Evolutionary conservation across 2,329 filamentous ascomycete genomes (phyloP).

Genomic region (Venturia asperata): DNA sequence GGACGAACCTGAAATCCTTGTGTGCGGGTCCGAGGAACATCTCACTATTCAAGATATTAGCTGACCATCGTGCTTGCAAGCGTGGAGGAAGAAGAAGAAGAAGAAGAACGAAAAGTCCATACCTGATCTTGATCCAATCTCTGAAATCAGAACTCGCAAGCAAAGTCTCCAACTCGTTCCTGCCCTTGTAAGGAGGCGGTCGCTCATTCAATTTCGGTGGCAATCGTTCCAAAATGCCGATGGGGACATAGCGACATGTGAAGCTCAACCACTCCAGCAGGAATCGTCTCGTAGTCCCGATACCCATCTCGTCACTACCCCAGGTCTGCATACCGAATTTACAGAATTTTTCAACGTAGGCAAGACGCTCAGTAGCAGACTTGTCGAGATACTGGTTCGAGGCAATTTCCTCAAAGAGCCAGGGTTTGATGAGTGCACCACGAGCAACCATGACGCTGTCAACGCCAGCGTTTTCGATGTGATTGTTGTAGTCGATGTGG

Average conservation of each 20-base stretch:
- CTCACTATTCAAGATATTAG: constrained; percentile 52
- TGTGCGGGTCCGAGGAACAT: constrained; percentile 95
- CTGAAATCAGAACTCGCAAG: constrained; percentile 85
- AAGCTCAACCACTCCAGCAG: constrained; percentile 95
- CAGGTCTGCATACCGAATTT: constrained; percentile 88
- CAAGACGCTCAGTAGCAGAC: constrained; percentile 75
- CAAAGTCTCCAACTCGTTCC: constrained; percentile 90
- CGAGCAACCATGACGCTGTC: constrained; percentile 97
- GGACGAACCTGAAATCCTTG: constrained; percentile 85
- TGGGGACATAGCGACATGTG: constrained; percentile 79
- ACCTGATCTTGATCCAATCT: constrained; percentile 99
- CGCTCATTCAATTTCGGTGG: constrained; percentile 85
- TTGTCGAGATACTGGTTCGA: constrained; percentile 93
- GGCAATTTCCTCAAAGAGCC: constrained; percentile 96
- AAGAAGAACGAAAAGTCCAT: constrained; percentile 33
- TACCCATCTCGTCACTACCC: constrained; percentile 90
- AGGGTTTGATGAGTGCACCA: constrained; percentile 92
- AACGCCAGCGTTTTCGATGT: constrained; percentile 69
- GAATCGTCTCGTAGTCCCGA: constrained; percentile 86
- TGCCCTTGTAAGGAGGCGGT: constrained; percentile 72
- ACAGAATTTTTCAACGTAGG: constrained; percentile 81
- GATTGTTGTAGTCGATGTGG: constrained; percentile 75
- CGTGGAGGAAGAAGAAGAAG: background rate
- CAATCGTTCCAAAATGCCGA: constrained; percentile 80
- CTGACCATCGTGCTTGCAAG: background rate